Conservation (phyloP, 2,329 filamentous ascomycete genomes). For the Pseudogymnoascus sp. region DNA sequence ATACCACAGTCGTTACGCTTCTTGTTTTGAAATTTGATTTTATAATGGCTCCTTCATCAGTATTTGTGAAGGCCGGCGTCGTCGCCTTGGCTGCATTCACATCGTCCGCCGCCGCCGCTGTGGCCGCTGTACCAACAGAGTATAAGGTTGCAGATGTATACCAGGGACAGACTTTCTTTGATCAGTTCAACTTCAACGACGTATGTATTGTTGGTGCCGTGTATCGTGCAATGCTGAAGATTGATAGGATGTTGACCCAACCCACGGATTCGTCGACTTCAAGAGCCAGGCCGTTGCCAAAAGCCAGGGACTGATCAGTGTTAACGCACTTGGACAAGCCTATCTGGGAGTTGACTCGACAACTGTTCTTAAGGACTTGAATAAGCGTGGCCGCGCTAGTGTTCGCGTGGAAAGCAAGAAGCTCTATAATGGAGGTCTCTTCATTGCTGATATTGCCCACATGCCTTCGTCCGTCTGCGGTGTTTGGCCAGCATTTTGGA, state of each 20-base stretch:
- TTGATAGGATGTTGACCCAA: conserved; percentile 49
- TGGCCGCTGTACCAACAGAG: conserved; percentile 11
- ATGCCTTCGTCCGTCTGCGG: conserved; percentile 32
- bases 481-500: conserved; percentile 18
- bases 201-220: conserved; percentile 16
- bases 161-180: conserved; percentile 35
- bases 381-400: conserved; percentile 33
- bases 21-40: conserved; percentile 13
- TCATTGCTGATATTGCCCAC: conserved; percentile 40
- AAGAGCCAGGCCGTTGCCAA: conserved; percentile 52
- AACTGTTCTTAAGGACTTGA: conserved; percentile 28
- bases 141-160: conserved; percentile 28
- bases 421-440: conserved; percentile 37
- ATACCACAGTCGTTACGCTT: conserved; percentile 16
- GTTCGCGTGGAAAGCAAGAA: conserved; percentile 38
- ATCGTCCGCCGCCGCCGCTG: neutral
- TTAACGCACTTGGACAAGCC: conserved; percentile 43
- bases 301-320: conserved; percentile 42
- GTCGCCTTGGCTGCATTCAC: conserved; percentile 17
- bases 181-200: conserved; percentile 46
- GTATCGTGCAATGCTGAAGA: conserved; percentile 4
- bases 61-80: conserved; percentile 15
- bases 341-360: conserved; percentile 39
- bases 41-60: conserved; percentile 14
- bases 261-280: conserved; percentile 64